These are phyloP conservation scores for Saturnispora saitoi DNA, from an alignment of 805 yeast species.

Conservation along the genomic window DNA sequence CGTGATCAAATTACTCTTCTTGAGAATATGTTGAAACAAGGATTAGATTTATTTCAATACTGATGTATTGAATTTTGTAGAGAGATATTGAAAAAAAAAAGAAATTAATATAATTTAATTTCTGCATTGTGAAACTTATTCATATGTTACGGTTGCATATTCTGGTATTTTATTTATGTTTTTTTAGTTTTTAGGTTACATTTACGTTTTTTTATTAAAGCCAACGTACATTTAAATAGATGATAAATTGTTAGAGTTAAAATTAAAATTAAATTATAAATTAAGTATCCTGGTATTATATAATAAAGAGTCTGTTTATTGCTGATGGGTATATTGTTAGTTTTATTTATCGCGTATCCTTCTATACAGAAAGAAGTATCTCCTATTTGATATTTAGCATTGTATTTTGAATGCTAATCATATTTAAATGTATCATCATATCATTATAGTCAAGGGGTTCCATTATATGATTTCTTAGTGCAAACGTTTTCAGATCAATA, in stretches of 20 bases:
- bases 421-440: neutral
- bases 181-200: neutral
- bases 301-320: neutral
- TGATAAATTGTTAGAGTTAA: neutral
- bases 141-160: neutral
- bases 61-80: neutral
- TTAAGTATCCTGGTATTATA: neutral
- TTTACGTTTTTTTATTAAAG: neutral
- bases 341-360: neutral
- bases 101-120: neutral
- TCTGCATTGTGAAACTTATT: neutral
- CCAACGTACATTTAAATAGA: neutral
- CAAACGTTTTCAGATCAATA: neutral
- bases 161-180: neutral
- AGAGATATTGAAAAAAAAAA: neutral
- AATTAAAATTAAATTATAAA: neutral
- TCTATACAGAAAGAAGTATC: neutral
- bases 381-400: neutral
- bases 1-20: conserved; percentile 43
- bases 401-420: neutral
- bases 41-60: conserved; percentile 18
- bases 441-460: neutral
- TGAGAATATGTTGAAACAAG: conserved; percentile 28
- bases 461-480: neutral
- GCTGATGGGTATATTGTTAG: too few species aligned